Conservation (phyloP, 164 flowering plant genomes). For the Euptelea pleiosperma region DNA sequence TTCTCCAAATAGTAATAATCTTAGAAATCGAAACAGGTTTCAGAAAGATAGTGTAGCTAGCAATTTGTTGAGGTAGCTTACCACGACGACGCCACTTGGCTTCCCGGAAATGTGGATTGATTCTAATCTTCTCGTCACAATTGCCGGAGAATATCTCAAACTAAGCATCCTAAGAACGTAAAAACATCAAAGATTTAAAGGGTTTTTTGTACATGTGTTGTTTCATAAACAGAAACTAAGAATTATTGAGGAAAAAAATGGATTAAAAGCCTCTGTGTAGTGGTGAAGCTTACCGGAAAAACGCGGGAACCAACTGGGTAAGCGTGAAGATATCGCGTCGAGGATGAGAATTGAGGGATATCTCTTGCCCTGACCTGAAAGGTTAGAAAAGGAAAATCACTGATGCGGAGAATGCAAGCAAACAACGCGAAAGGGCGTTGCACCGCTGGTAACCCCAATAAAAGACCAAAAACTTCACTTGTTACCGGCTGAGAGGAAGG, state of each 20-base stretch:
- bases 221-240: too few species aligned
- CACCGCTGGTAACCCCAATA: too few species aligned
- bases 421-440: too few species aligned
- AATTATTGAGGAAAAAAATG: background rate
- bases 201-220: too few species aligned
- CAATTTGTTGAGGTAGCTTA: constrained; percentile 24
- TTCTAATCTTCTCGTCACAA: constrained; percentile 24
- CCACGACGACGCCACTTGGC: constrained; percentile 37
- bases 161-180: constrained; percentile 48
- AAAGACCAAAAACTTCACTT: too few species aligned
- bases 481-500: too few species aligned
- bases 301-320: background rate
- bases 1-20: background rate
- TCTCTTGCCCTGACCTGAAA: too few species aligned
- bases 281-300: background rate
- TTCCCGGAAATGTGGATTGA: constrained; percentile 19
- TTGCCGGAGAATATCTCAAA: constrained; percentile 35
- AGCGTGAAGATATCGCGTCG: too few species aligned
- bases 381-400: too few species aligned
- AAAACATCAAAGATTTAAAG: background rate
- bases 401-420: too few species aligned
- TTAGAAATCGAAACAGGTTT: background rate
- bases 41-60: background rate
- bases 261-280: background rate
- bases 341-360: too few species aligned